Conservation (phyloP, 257 asterid genomes). For the Schizonepeta tenuifolia region DNA sequence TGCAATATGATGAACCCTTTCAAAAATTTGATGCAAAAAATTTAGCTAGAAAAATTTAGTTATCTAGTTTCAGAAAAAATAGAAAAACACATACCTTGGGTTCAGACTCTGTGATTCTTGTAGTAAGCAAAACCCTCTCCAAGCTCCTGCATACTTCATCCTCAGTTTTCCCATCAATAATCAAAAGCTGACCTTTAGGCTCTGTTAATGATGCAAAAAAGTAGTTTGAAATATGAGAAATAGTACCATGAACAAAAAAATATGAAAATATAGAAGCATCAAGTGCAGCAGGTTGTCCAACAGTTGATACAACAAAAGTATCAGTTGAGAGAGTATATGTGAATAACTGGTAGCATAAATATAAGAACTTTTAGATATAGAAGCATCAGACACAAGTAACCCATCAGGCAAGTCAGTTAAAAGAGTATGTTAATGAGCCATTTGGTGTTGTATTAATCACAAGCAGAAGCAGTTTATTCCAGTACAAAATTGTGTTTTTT, state of each 20-base stretch:
- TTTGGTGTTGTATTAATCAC: slow-evolving; percentile 4
- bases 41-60: slow-evolving; percentile 31
- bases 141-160: slow-evolving; percentile 91
- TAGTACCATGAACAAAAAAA: slow-evolving; percentile 2
- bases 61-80: neutral
- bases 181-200: slow-evolving; percentile 98
- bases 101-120: slow-evolving; percentile 87
- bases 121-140: slow-evolving; percentile 96
- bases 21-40: slow-evolving; percentile 27
- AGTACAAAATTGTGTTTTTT: too few relatives aligned
- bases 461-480: slow-evolving; percentile 4
- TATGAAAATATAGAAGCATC: slow-evolving; percentile 15
- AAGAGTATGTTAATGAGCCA: neutral
- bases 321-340: neutral
- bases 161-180: slow-evolving; percentile 88
- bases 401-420: too few relatives aligned
- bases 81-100: slow-evolving; percentile 63
- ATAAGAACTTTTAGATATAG: neutral
- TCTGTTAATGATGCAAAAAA: slow-evolving; percentile 56
- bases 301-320: slow-evolving; percentile 6
- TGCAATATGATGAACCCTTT: slow-evolving; percentile 27
- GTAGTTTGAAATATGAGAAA: slow-evolving; percentile 29
- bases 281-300: slow-evolving; percentile 7
- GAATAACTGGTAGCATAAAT: neutral
- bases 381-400: neutral